Conservation (phyloP, 441 rosid species). For the Flueggea neowawraea region DNA sequence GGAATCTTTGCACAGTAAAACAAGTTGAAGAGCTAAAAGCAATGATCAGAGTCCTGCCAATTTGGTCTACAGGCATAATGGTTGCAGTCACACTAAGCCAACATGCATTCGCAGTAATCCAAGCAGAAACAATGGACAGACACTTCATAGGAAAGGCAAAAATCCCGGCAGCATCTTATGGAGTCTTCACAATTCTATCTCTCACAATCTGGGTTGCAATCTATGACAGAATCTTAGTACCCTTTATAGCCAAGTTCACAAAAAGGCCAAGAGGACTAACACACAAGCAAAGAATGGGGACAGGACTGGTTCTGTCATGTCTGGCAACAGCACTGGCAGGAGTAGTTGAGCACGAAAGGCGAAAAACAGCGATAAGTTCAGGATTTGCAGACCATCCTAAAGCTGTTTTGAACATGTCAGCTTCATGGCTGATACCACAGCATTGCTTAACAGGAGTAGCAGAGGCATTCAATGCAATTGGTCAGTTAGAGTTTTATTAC, state of each 20-base stretch:
- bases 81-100: constrained; percentile 40
- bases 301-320: constrained; percentile 35
- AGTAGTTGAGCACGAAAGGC: constrained; percentile 30
- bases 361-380: constrained; percentile 20
- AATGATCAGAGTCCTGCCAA: constrained; percentile 42
- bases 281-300: constrained; percentile 42
- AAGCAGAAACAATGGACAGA: constrained; percentile 44
- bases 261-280: constrained; percentile 27
- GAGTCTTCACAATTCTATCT: constrained; percentile 28
- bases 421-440: constrained; percentile 45
- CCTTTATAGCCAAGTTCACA: constrained; percentile 24
- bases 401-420: constrained; percentile 29
- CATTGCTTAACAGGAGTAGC: constrained; percentile 35
- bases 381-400: constrained; percentile 20
- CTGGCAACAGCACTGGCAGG: constrained; percentile 33
- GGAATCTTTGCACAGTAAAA: constrained; percentile 32
- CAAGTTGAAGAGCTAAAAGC: constrained; percentile 47
- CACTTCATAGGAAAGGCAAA: constrained; percentile 9
- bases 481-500: constrained; percentile 50
- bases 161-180: constrained; percentile 42
- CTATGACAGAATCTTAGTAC: constrained; percentile 41
- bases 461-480: constrained; percentile 41
- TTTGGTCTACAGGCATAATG: constrained; percentile 47
- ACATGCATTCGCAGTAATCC: constrained; percentile 36
- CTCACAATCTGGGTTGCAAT: constrained; percentile 41